phyloP scores from a whole-genome alignment of 202 grass and related monocot species.

The Carex arenaria region DNA sequence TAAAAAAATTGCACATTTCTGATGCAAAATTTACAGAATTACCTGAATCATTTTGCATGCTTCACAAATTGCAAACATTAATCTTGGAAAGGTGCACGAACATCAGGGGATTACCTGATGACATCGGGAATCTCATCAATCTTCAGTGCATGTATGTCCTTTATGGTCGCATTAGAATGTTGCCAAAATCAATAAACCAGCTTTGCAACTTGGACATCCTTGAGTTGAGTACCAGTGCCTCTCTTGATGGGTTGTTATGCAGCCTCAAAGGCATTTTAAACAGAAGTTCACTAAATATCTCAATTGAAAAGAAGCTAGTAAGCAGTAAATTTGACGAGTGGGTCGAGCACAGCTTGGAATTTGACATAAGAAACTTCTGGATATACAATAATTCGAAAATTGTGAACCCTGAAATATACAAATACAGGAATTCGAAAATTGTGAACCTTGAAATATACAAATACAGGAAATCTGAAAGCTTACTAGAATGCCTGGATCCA shows the following conservation, averaged over 20 bases:
- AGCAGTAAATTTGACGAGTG: no score
- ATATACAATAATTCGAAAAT: no score
- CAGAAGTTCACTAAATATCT: slow-evolving; percentile 7
- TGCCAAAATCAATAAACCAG: slow-evolving; percentile 21
- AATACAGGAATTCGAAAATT: no score
- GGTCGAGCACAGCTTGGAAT: no score
- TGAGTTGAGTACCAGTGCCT: neutral
- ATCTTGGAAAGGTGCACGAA: neutral
- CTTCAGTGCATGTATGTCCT: neutral
- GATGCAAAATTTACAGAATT: neutral
- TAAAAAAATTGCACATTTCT: slow-evolving; percentile 6
- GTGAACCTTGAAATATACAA: neutral
- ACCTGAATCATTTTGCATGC: slow-evolving; percentile 11
- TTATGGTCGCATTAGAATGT: neutral
- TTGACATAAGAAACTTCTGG: no score
- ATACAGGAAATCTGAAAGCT: neutral
- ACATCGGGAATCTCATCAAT: slow-evolving; percentile 11
- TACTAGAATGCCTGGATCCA: neutral
- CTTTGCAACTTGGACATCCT: slow-evolving; percentile 19
- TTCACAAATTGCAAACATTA: slow-evolving; percentile 12
- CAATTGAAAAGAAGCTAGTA: neutral
- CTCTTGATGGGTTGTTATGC: no score
- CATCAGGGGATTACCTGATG: neutral
- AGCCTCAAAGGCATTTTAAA: neutral
- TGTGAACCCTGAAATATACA: no score